phyloP scores from a whole-genome alignment of 257 asterid species.

The Linderniella brevidens region DNA sequence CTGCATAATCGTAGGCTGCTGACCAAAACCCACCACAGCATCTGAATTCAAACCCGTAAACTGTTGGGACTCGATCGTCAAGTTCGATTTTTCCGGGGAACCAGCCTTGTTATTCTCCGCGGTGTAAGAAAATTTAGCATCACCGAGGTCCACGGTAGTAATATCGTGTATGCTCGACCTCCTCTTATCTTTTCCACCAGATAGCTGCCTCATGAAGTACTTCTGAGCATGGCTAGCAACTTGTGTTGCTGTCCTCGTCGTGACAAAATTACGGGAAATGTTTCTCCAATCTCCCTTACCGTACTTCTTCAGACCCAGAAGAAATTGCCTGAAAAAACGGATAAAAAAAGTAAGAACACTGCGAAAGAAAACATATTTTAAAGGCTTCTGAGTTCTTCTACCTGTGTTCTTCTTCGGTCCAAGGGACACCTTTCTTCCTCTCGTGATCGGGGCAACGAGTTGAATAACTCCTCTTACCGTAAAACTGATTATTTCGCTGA shows the following conservation, averaged over 20 bases:
- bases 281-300: constrained; percentile 98
- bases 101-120: no score
- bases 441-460: constrained; percentile 40
- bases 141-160: no score
- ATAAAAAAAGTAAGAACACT: no score
- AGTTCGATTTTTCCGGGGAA: no score
- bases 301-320: constrained; percentile 77
- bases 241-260: not conserved
- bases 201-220: constrained; percentile 1
- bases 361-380: not conserved
- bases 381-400: not conserved
- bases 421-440: constrained; percentile 80
- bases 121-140: no score
- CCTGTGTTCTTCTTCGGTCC: constrained; percentile 99
- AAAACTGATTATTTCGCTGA: not conserved
- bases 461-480: constrained; percentile 27
- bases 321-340: constrained; percentile 36
- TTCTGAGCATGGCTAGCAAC: constrained; percentile 3
- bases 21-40: no score
- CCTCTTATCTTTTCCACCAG: constrained; percentile 1
- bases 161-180: not conserved
- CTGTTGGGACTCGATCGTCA: no score
- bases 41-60: no score
- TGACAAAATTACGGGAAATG: constrained; percentile 27
- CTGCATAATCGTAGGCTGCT: no score